Evolutionary conservation across 2,329 filamentous ascomycete genomes (phyloP).

Genomic region (Fusarium brevicatenulatum): DNA sequence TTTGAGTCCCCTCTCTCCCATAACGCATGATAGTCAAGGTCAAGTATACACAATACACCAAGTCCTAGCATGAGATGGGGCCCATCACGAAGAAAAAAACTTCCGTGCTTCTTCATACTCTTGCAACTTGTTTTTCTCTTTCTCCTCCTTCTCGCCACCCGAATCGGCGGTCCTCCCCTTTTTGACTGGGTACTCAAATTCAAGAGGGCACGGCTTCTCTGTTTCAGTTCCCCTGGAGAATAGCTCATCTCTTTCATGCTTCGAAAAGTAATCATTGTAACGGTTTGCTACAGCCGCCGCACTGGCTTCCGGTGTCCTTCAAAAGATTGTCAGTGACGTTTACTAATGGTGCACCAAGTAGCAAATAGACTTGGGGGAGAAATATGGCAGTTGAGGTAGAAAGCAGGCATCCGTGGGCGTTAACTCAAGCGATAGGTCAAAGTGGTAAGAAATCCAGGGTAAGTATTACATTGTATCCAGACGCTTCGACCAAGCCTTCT

Average conservation of each 20-base stretch:
- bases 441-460: background rate
- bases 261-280: background rate
- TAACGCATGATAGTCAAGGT: background rate
- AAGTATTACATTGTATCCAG: no score
- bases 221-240: no score
- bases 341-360: background rate
- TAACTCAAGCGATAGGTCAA: background rate
- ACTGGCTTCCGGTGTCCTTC: background rate
- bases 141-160: background rate
- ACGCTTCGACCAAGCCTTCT: background rate
- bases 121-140: background rate
- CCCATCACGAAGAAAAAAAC: accelerated
- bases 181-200: background rate
- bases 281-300: background rate
- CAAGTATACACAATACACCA: background rate
- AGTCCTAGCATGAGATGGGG: background rate
- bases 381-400: background rate
- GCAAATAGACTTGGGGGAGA: background rate
- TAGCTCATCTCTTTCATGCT: accelerated
- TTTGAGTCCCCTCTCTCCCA: background rate
- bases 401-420: background rate
- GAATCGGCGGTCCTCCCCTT: background rate
- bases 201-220: no score
- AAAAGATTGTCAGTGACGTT: background rate
- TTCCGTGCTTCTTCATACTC: background rate